These are phyloP conservation scores for Delphinella strobiligena DNA, from an alignment of 2,329 filamentous ascomycete species.

Conservation along the genomic window DNA sequence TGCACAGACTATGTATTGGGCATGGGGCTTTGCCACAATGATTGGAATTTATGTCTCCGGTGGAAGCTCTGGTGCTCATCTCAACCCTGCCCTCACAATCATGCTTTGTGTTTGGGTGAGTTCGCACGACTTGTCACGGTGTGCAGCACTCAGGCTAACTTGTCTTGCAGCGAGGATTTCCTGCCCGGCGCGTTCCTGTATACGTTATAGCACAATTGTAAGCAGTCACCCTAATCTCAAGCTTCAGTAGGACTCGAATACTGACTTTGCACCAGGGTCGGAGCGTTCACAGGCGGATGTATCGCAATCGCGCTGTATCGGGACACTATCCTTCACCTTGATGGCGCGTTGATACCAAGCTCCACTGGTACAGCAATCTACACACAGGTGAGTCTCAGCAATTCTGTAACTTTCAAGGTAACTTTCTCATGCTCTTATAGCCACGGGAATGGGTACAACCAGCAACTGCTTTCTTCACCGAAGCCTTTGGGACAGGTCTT, in stretches of 20 bases:
- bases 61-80: slow-evolving; percentile 34
- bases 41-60: slow-evolving; percentile 29
- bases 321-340: slow-evolving; percentile 21
- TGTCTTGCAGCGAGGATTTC: slow-evolving; percentile 33
- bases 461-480: slow-evolving; percentile 35
- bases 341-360: slow-evolving; percentile 26
- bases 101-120: slow-evolving; percentile 25
- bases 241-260: too few relatives aligned
- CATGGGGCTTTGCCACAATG: slow-evolving; percentile 46
- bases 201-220: slow-evolving; percentile 42
- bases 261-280: too few relatives aligned
- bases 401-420: too few relatives aligned
- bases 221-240: too few relatives aligned
- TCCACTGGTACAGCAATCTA: slow-evolving; percentile 17
- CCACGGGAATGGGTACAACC: slow-evolving; percentile 16
- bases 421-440: too few relatives aligned
- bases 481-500: slow-evolving; percentile 21
- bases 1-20: slow-evolving; percentile 17
- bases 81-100: slow-evolving; percentile 36
- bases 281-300: slow-evolving; percentile 37
- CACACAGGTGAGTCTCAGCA: too few relatives aligned
- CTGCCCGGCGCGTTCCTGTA: slow-evolving; percentile 35
- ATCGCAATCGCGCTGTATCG: slow-evolving; percentile 34
- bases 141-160: too few relatives aligned
- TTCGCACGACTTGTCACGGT: too few relatives aligned